A percentile compares a stretch with the other conserved stretches of the same genome.
Evolutionary conservation across 2,329 filamentous ascomycete genomes (phyloP).

Genomic region (Penicillium olsonii): DNA sequence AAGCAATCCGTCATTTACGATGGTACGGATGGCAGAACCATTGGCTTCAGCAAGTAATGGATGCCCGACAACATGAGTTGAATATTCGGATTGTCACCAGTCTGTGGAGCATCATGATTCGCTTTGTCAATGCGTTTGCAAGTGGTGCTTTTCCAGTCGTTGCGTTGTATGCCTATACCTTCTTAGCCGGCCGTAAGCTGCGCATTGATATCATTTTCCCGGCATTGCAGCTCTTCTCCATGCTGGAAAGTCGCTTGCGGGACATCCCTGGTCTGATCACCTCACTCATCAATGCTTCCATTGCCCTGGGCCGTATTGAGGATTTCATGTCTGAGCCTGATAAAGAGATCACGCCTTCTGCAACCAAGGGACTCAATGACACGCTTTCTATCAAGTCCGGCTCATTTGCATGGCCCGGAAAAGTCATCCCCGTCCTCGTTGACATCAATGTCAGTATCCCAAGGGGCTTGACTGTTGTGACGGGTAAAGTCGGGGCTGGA

Average conservation of each 20-base stretch:
- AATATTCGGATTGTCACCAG: constrained; percentile 64
- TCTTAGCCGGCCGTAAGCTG: constrained; percentile 66
- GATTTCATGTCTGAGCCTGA: constrained; percentile 85
- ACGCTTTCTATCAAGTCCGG: constrained; percentile 57
- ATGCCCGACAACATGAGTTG: constrained; percentile 68
- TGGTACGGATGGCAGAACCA: constrained; percentile 82
- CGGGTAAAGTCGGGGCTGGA: constrained; percentile 64
- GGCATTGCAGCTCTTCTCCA: constrained; percentile 75
- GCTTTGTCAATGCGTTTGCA: constrained; percentile 69
- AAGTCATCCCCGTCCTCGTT: constrained; percentile 55
- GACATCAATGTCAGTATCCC: constrained; percentile 58
- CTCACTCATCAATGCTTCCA: constrained; percentile 75
- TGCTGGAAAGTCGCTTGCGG: constrained; percentile 72
- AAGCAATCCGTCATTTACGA: constrained; percentile 76
- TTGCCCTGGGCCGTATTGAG: constrained; percentile 79
- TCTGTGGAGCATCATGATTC: constrained; percentile 64
- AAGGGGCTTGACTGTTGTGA: constrained; percentile 60
- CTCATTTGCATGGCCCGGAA: constrained; percentile 78
- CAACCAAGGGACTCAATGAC: constrained; percentile 30
- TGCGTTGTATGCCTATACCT: constrained; percentile 79
- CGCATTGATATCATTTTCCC: constrained; percentile 84
- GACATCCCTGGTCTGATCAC: constrained; percentile 76
- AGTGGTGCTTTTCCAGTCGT: constrained; percentile 76
- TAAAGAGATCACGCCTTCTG: constrained; percentile 64
- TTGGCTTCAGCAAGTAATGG: constrained; percentile 71